Conservation (phyloP, 306 rosid genomes). For the Cyclanthera cordifolia region DNA sequence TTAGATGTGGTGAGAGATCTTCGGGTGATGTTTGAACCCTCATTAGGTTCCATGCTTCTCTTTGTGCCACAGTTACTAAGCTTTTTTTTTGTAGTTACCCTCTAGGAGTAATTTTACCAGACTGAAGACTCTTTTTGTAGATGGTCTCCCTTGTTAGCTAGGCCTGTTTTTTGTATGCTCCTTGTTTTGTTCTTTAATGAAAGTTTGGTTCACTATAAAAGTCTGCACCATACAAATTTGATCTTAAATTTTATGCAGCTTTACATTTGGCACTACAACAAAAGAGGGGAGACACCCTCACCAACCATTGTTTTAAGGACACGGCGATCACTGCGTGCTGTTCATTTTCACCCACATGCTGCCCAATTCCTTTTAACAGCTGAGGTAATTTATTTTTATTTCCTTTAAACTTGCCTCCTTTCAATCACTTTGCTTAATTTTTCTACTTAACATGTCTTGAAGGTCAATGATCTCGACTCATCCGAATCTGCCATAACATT, state of each 20-base stretch:
- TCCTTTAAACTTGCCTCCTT: slow-evolving; percentile 6
- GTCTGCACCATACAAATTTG: slow-evolving; percentile 4
- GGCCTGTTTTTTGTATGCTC: too few species aligned
- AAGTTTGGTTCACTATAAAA: too few species aligned
- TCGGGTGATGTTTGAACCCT: too few species aligned
- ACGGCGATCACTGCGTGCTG: slow-evolving; percentile 84
- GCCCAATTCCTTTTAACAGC: slow-evolving; percentile 94
- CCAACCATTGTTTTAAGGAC: slow-evolving; percentile 80
- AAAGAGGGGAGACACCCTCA: slow-evolving; percentile 63
- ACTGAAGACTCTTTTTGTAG: too few species aligned
- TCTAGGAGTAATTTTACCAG: too few species aligned
- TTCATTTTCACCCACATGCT: slow-evolving; percentile 88
- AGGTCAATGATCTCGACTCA: slow-evolving; percentile 95
- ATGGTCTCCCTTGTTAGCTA: too few species aligned
- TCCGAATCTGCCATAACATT: slow-evolving; percentile 77
- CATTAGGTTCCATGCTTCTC: too few species aligned
- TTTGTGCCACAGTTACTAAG: too few species aligned
- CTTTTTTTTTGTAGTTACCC: too few species aligned
- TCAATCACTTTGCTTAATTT: slow-evolving; percentile 7
- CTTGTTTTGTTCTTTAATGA: too few species aligned
- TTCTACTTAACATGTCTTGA: slow-evolving; percentile 19
- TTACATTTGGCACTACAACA: slow-evolving; percentile 86
- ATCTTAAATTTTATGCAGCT: slow-evolving; percentile 36
- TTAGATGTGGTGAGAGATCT: too few species aligned
- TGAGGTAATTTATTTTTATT: slow-evolving; percentile 40